Conservation (phyloP, 345 rosid species). For the Linum trigynum region DNA sequence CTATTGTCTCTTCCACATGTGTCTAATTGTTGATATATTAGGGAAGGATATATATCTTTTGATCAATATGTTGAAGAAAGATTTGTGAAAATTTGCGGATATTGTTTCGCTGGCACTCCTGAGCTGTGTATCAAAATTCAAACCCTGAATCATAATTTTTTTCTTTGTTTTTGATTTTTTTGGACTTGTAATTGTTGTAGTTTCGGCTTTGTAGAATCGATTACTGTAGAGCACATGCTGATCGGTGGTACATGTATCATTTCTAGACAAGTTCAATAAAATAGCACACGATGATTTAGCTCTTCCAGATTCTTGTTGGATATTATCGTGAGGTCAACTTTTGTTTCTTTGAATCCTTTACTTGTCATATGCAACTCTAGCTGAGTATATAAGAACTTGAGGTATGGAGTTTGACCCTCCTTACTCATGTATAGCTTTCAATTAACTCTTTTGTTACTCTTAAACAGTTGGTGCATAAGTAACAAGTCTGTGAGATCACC, state of each 20-base stretch:
- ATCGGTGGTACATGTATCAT: slow-evolving; percentile 4
- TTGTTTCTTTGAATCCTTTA: no score
- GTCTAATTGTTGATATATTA: neutral
- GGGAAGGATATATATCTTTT: neutral
- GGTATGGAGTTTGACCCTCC: no score
- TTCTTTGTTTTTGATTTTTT: neutral
- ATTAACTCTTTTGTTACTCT: no score
- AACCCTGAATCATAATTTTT: neutral
- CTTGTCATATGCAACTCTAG: no score
- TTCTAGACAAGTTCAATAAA: slow-evolving; percentile 3
- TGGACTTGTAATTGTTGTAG: slow-evolving; percentile 8
- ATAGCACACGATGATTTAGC: slow-evolving; percentile 4
- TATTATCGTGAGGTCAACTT: neutral
- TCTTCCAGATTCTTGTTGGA: neutral
- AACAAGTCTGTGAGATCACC: no score
- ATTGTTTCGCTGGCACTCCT: neutral
- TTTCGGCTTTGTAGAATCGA: slow-evolving; percentile 4
- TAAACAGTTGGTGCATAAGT: no score
- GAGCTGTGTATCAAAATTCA: neutral
- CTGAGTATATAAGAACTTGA: no score
- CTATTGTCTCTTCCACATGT: slow-evolving; percentile 18
- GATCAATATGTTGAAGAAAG: slow-evolving; percentile 1
- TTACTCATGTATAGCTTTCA: no score
- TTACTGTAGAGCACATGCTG: neutral
- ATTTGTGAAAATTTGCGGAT: neutral